Conservation (phyloP, 768 basidiomycete species). For the Baorangia bicolor region DNA sequence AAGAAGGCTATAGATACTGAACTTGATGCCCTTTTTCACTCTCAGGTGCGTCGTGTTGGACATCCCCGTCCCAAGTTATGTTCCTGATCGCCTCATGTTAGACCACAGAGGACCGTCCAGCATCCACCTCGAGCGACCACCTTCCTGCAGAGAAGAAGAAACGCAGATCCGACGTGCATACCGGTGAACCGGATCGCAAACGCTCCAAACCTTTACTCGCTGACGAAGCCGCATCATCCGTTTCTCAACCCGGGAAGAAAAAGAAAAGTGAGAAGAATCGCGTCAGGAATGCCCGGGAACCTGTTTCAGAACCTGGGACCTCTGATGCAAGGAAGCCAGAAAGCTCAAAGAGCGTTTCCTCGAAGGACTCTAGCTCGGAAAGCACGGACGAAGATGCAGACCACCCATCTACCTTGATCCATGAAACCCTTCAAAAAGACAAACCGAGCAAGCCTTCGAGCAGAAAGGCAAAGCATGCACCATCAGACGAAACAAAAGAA, state of each 20-base stretch:
- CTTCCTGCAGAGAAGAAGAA: slow-evolving; percentile 7
- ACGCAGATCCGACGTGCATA: slow-evolving; percentile 10
- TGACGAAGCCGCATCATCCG: slow-evolving; percentile 18
- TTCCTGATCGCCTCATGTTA: slow-evolving; percentile 5
- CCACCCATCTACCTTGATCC: slow-evolving; percentile 46
- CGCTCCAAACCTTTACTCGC: slow-evolving; percentile 12
- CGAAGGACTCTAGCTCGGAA: slow-evolving; percentile 29
- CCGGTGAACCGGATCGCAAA: slow-evolving; percentile 17
- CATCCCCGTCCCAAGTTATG: slow-evolving; percentile 11
- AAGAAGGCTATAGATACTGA: slow-evolving; percentile 52
- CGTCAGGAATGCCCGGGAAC: background rate
- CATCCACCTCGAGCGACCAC: slow-evolving; percentile 1
- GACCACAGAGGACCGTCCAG: slow-evolving; percentile 4
- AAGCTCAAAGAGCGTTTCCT: slow-evolving; percentile 3
- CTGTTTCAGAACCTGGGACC: background rate
- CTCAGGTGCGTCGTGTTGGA: slow-evolving; percentile 42
- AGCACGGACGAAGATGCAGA: slow-evolving; percentile 36
- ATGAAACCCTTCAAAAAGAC: slow-evolving; percentile 52
- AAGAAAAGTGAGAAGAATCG: slow-evolving; percentile 14
- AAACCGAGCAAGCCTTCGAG: slow-evolving; percentile 27
- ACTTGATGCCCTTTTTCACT: slow-evolving; percentile 61
- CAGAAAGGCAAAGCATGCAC: slow-evolving; percentile 49
- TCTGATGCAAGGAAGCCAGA: background rate
- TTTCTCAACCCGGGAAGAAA: slow-evolving; percentile 15
- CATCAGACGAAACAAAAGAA: slow-evolving; percentile 68